Percentiles rank a stretch among this genome's conserved stretches.
These are phyloP conservation scores for Wickerhamiella azymoides DNA, from an alignment of 805 yeast species.

Conservation along the genomic window DNA sequence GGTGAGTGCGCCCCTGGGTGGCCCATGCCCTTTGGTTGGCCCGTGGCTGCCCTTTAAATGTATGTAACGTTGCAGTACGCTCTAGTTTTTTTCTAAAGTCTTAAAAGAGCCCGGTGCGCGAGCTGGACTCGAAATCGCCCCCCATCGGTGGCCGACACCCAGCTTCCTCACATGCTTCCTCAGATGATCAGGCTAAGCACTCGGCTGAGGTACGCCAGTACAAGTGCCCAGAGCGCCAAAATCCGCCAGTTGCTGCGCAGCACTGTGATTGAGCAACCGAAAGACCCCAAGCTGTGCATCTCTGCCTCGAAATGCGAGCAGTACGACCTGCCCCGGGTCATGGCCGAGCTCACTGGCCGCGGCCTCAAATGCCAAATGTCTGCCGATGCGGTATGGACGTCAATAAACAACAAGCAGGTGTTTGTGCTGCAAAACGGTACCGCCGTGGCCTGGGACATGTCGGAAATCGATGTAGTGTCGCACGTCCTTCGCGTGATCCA, in stretches of 20 bases:
- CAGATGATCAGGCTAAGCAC: not conserved
- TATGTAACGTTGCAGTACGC: constrained; percentile 15
- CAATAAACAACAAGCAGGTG: constrained; percentile 36
- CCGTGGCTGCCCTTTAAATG: no score
- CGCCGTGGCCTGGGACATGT: constrained; percentile 69
- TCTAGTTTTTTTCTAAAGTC: no score
- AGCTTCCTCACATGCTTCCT: constrained; percentile 11
- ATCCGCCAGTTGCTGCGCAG: constrained; percentile 13
- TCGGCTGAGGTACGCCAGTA: not conserved
- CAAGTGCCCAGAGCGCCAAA: constrained; percentile 15
- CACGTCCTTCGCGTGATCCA: constrained; percentile 35
- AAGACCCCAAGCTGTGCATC: constrained; percentile 34
- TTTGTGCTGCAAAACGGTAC: constrained; percentile 67
- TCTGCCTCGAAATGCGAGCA: constrained; percentile 61
- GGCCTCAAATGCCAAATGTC: constrained; percentile 32
- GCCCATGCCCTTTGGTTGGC: no score
- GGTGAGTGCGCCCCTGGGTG: no score
- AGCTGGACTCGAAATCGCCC: no score
- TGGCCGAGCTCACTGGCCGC: constrained; percentile 27
- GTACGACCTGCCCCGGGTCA: constrained; percentile 42
- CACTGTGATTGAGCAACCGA: constrained; percentile 11
- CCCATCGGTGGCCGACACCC: no score
- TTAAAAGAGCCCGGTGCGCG: no score
- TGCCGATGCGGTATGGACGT: constrained; percentile 52
- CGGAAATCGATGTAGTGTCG: constrained; percentile 36